These are phyloP conservation scores for Paraconiothyrium brasiliense DNA, from an alignment of 2,329 filamentous ascomycete species.

Conservation along the genomic window DNA sequence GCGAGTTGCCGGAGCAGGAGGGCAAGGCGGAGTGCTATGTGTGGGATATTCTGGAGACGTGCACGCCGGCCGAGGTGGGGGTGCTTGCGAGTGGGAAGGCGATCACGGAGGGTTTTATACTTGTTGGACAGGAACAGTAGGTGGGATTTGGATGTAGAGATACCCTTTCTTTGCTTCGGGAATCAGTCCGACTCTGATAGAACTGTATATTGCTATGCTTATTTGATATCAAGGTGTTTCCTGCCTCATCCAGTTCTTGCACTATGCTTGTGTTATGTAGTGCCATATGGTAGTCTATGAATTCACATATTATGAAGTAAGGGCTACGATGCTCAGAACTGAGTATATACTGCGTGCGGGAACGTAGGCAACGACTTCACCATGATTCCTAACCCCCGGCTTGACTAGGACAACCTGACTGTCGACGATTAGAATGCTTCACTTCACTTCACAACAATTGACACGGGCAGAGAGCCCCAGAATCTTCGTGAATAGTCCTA, in stretches of 20 bases:
- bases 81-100: conserved; percentile 19
- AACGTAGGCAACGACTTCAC: no score
- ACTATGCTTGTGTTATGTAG: no score
- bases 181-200: no score
- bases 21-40: conserved; percentile 21
- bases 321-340: no score
- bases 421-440: background rate
- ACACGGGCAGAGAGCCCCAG: background rate
- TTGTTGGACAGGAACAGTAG: conserved; percentile 18
- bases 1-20: conserved; percentile 7
- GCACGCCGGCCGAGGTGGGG: conserved; percentile 16
- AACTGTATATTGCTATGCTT: no score
- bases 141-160: background rate
- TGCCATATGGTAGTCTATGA: no score
- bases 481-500: background rate
- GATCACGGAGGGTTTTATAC: conserved; percentile 19
- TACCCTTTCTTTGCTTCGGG: background rate
- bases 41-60: conserved; percentile 27
- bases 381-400: no score
- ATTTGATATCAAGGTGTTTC: background rate
- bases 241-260: background rate
- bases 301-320: no score
- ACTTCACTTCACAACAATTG: background rate
- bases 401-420: background rate
- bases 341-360: no score